phyloP scores from a whole-genome alignment of 1,284 basidiomycete species.

The Puccinia horiana region DNA sequence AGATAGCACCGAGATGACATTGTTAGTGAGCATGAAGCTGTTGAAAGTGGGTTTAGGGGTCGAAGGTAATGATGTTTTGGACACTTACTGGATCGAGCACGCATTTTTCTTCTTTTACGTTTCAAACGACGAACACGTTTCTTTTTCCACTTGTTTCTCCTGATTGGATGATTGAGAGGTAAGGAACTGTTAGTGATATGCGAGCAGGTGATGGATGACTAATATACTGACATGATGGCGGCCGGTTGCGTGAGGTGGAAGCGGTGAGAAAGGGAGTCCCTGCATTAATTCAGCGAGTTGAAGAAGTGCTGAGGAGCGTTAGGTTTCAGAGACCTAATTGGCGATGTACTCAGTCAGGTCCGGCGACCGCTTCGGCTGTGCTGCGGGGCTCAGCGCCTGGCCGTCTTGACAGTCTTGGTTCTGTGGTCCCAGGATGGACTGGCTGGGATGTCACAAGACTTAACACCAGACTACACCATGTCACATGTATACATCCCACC shows the following conservation, averaged over 20 bases:
- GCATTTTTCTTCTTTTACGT: conserved; percentile 57
- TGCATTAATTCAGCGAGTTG: background rate
- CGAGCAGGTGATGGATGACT: background rate
- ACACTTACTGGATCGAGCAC: conserved; percentile 43
- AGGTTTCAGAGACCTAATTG: conserved; percentile 10
- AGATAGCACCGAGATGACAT: background rate
- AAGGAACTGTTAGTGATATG: background rate
- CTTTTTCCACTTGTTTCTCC: conserved; percentile 58
- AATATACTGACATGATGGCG: background rate
- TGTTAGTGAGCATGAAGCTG: background rate
- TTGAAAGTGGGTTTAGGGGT: background rate
- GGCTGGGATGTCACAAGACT: background rate
- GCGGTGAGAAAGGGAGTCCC: background rate
- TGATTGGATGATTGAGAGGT: conserved; percentile 18
- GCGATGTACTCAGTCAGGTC: background rate
- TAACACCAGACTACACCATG: background rate
- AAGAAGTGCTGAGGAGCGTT: background rate
- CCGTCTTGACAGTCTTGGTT: too few species aligned
- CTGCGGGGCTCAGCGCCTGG: background rate
- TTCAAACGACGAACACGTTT: conserved; percentile 57
- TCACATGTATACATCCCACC: background rate
- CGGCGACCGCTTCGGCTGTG: background rate
- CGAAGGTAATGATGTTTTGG: too few species aligned
- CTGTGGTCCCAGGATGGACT: too few species aligned
- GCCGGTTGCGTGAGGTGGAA: conserved; percentile 15